Percentiles rank a stretch among this genome's conserved stretches.
Conservation (phyloP, 2,329 filamentous ascomycete species). For the Trichophyton rubrum region DNA sequence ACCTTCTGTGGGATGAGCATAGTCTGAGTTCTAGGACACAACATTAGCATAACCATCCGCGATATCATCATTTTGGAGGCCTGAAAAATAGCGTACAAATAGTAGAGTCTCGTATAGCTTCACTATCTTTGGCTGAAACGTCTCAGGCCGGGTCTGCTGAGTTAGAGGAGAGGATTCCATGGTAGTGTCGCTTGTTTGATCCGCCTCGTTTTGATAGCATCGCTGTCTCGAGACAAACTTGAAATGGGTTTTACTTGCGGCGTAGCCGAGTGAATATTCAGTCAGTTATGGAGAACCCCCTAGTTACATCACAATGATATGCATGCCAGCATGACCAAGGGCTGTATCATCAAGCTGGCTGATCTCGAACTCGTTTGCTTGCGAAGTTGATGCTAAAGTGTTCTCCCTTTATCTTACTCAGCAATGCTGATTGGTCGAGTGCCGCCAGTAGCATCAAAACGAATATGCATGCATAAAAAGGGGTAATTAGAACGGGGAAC, state of each 20-base stretch:
- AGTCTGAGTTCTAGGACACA: conserved; percentile 6
- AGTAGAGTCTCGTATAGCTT: conserved; percentile 79
- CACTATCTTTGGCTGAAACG: conserved; percentile 89
- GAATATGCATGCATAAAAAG: background rate
- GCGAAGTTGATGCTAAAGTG: background rate
- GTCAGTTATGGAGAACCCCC: background rate
- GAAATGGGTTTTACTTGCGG: background rate
- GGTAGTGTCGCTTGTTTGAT: conserved; percentile 35
- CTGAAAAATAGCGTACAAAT: conserved; percentile 32
- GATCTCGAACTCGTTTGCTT: background rate
- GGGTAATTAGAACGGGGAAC: no score
- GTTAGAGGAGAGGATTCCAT: conserved; percentile 92
- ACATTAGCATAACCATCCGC: conserved; percentile 17
- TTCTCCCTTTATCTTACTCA: background rate
- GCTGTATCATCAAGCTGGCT: background rate
- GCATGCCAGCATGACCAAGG: background rate
- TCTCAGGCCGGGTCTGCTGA: conserved; percentile 76
- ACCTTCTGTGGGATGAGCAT: conserved; percentile 59
- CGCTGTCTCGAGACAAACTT: background rate
- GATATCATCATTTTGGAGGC: background rate
- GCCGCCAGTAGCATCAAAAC: background rate
- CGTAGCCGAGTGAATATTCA: background rate
- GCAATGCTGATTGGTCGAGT: background rate
- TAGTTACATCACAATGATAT: background rate
- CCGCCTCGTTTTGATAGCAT: background rate